Evolutionary conservation across 2,329 filamentous ascomycete genomes (phyloP).

Genomic region (Ceratocystis ficicola): DNA sequence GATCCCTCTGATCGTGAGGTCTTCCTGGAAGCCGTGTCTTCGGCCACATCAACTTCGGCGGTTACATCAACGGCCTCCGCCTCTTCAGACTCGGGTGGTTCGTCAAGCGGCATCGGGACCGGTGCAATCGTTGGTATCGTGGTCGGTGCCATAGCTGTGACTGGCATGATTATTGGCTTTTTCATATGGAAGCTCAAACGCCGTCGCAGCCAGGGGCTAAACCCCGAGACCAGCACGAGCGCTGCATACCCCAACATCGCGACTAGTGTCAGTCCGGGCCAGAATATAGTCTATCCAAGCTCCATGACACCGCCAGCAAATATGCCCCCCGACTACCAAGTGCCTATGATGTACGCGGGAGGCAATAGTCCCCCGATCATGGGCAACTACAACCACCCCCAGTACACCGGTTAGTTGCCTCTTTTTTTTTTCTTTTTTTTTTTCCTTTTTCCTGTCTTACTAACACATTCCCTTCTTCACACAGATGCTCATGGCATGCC

Average conservation of each 20-base stretch:
- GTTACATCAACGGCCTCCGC: slow-evolving; percentile 1
- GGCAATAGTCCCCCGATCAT: not conserved
- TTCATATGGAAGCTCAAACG: not conserved
- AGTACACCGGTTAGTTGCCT: not conserved
- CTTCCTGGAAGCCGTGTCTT: slow-evolving; percentile 20
- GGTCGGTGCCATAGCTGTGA: slow-evolving; percentile 21
- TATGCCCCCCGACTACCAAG: not conserved
- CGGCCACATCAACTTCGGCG: not conserved
- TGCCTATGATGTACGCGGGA: not conserved
- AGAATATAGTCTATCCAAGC: not conserved
- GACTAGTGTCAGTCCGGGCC: not conserved
- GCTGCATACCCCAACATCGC: not conserved
- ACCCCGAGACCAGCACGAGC: not conserved
- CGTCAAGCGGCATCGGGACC: slow-evolving; percentile 14
- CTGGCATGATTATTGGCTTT: slow-evolving; percentile 15
- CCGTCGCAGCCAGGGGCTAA: not conserved
- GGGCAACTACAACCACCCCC: not conserved
- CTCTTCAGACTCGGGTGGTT: not conserved
- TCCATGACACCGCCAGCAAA: not conserved
- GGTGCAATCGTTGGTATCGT: slow-evolving; percentile 24
- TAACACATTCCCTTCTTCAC: not conserved
- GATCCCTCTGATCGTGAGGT: slow-evolving; percentile 20
- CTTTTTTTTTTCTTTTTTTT: not conserved
- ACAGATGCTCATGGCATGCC: not conserved
- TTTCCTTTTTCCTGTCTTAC: not conserved